These are phyloP conservation scores for Xylaria telfairii DNA, from an alignment of 495 filamentous ascomycete genomes.

Conservation along the genomic window DNA sequence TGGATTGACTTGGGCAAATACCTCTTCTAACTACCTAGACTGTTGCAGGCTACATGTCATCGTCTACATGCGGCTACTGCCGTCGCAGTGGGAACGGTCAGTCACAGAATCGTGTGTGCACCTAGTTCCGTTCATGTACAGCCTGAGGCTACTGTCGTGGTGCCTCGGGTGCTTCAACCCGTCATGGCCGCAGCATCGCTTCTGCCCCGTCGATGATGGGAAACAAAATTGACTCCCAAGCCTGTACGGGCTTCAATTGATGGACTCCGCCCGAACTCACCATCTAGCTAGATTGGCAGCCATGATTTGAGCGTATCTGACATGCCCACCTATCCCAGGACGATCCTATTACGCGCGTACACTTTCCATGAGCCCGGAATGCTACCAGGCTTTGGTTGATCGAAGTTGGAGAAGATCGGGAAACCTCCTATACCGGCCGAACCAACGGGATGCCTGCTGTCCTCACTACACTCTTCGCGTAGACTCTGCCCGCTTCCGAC, in stretches of 20 bases:
- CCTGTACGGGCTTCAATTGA: neutral
- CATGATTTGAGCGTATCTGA: constrained; percentile 38
- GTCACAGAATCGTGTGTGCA: constrained; percentile 47
- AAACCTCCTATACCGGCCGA: constrained; percentile 89
- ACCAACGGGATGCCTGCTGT: constrained; percentile 82
- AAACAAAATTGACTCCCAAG: neutral
- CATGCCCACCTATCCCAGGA: constrained; percentile 59
- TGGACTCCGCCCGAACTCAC: constrained; percentile 17
- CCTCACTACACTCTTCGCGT: constrained; percentile 95
- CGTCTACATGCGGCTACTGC: constrained; percentile 61
- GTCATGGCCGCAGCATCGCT: neutral
- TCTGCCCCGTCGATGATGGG: neutral
- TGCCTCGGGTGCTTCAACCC: constrained; percentile 30
- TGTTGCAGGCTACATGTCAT: constrained; percentile 52
- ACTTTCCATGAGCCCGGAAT: constrained; percentile 66
- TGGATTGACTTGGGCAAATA: neutral
- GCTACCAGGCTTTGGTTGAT: constrained; percentile 85
- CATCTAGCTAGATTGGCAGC: constrained; percentile 35
- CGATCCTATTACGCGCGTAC: constrained; percentile 82
- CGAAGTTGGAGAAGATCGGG: constrained; percentile 88
- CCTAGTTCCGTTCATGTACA: constrained; percentile 22
- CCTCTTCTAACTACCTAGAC: constrained; percentile 23
- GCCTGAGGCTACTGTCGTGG: constrained; percentile 1
- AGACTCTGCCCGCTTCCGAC: constrained; percentile 70
- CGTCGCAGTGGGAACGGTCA: constrained; percentile 48